A percentile compares a stretch with the other conserved stretches of the same genome.
Evolutionary conservation across 441 rosid genomes (phyloP).

Genomic region (Brassica balearica): DNA sequence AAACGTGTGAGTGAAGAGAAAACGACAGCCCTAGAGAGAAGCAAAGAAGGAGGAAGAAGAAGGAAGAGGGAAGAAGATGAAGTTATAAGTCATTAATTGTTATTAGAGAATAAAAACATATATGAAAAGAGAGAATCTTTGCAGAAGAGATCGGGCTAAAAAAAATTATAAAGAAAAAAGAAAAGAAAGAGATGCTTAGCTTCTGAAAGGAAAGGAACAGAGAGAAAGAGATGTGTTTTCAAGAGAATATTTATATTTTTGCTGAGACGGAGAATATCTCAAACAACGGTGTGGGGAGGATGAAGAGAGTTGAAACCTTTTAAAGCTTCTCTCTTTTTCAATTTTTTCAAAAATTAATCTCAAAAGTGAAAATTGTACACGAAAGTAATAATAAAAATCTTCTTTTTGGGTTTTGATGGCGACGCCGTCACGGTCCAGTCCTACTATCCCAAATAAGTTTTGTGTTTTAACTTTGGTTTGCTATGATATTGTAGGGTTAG

Average conservation of each 20-base stretch:
- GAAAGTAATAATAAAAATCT: conserved; percentile 19
- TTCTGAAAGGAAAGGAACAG: conserved; percentile 74
- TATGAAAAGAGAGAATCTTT: conserved; percentile 47
- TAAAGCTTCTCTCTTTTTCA: conserved; percentile 27
- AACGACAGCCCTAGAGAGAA: conserved; percentile 49
- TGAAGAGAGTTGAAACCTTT: conserved; percentile 42
- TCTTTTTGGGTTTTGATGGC: conserved; percentile 41
- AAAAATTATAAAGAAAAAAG: conserved; percentile 20
- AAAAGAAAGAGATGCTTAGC: conserved; percentile 78
- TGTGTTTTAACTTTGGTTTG: background rate
- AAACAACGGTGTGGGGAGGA: conserved; percentile 51
- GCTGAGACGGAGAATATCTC: conserved; percentile 56
- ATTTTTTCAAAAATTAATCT: background rate
- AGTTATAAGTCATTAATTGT: conserved; percentile 52
- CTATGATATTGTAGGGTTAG: background rate
- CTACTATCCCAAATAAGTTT: background rate
- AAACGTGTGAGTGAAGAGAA: conserved; percentile 46
- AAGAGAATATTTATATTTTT: conserved; percentile 44
- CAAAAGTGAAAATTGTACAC: conserved; percentile 34
- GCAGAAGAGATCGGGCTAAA: conserved; percentile 47
- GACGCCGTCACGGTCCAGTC: conserved; percentile 29
- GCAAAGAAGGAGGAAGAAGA: conserved; percentile 39
- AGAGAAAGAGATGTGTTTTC: conserved; percentile 43
- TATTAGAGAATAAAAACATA: conserved; percentile 43
- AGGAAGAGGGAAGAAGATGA: conserved; percentile 38